Evolutionary conservation across 257 asterid genomes (phyloP).

Genomic region (Fraxinus quadrangulata): DNA sequence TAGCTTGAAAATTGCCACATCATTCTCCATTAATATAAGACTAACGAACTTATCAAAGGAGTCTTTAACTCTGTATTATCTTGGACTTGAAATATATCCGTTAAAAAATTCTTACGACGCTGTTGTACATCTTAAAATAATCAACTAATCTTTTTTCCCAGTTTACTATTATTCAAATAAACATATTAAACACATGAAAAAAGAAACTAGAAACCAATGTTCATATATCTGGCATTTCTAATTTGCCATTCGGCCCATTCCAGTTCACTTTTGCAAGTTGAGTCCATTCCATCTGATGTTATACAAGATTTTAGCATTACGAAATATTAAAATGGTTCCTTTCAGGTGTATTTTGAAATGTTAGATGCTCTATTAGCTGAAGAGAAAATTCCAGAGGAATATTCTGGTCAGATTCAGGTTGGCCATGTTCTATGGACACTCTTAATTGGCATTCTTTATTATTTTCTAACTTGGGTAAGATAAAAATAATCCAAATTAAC

Average conservation of each 20-base stretch:
- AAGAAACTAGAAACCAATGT: background rate
- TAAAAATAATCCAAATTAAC: constrained; percentile 17
- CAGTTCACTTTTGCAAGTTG: constrained; percentile 1
- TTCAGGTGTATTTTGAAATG: constrained; percentile 77
- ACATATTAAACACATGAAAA: background rate
- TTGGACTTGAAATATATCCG: background rate
- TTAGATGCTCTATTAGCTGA: constrained; percentile 79
- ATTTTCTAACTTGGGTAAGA: background rate
- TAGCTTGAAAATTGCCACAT: background rate
- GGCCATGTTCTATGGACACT: constrained; percentile 20
- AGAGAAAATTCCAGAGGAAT: constrained; percentile 81
- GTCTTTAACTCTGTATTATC: background rate
- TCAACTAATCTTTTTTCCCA: background rate
- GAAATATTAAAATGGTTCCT: constrained; percentile 1
- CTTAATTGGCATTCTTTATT: constrained; percentile 20
- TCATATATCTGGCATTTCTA: background rate
- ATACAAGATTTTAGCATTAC: background rate
- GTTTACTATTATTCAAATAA: background rate
- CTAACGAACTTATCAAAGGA: background rate
- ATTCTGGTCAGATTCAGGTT: constrained; percentile 72
- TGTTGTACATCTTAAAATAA: background rate
- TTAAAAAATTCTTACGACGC: constrained; percentile 7
- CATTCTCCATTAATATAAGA: background rate
- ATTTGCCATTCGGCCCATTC: background rate
- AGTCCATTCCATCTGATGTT: background rate